phyloP scores from a whole-genome alignment of 345 rosid genomes.

The Raphanus raphanistrum region DNA sequence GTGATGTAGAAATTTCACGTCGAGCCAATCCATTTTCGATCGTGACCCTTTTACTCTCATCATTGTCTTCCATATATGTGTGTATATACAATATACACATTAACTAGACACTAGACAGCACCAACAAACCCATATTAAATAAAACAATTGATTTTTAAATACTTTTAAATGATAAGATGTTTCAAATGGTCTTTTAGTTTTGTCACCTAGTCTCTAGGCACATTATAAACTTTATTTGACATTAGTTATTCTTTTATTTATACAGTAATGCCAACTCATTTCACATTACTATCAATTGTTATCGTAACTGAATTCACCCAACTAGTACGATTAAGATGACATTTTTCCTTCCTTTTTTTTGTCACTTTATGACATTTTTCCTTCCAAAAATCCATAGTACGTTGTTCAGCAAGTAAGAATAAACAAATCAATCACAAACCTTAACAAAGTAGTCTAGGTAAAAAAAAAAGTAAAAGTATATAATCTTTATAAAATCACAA shows the following conservation, averaged over 20 bases:
- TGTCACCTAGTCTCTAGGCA: constrained; percentile 28
- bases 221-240: constrained; percentile 23
- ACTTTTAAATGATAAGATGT: constrained; percentile 23
- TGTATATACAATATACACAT: not conserved
- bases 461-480: too few species aligned
- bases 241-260: not conserved
- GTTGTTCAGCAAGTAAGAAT: not conserved
- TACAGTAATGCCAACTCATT: not conserved
- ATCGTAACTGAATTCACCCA: constrained; percentile 21
- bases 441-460: not conserved
- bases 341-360: too few species aligned
- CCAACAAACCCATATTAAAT: constrained; percentile 14
- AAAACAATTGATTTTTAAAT: not conserved
- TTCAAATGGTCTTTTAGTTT: constrained; percentile 6
- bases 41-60: constrained; percentile 33
- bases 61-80: constrained; percentile 29
- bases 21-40: constrained; percentile 25
- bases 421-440: not conserved
- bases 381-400: not conserved
- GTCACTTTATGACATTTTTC: not conserved
- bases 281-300: constrained; percentile 12
- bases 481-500: too few species aligned
- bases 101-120: not conserved
- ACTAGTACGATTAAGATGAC: not conserved
- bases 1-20: constrained; percentile 15